Conservation (phyloP, 78 protist genomes). For the Dictyostelium citrinum region DNA sequence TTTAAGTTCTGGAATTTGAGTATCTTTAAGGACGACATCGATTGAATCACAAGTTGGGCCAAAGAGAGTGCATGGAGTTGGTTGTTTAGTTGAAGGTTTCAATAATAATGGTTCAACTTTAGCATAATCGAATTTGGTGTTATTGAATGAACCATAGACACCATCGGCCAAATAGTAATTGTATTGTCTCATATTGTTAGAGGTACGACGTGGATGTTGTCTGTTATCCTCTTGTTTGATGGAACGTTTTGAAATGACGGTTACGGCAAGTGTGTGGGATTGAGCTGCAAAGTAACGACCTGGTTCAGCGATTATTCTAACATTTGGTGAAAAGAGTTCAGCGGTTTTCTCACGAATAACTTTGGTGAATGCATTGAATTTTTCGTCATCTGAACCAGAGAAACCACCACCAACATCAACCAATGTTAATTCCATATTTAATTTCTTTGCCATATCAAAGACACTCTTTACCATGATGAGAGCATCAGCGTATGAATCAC, state of each 20-base stretch:
- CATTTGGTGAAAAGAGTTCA: conserved; percentile 84
- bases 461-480: conserved; percentile 75
- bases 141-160: conserved; percentile 96
- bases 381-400: conserved; percentile 87
- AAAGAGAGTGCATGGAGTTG: conserved; percentile 85
- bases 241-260: conserved; percentile 84
- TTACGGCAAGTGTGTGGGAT: conserved; percentile 85
- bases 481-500: conserved; percentile 87
- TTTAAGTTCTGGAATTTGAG: conserved; percentile 87
- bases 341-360: conserved; percentile 85
- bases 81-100: conserved; percentile 27
- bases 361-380: conserved; percentile 57
- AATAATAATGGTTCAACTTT: conserved; percentile 56
- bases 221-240: conserved; percentile 70
- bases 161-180: conserved; percentile 95
- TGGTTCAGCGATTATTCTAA: conserved; percentile 97
- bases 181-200: conserved; percentile 65
- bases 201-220: conserved; percentile 79
- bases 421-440: conserved; percentile 73
- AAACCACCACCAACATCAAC: conserved; percentile 99
- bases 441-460: conserved; percentile 93
- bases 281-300: conserved; percentile 93
- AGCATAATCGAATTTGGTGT: conserved; percentile 93
- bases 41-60: conserved; percentile 99
- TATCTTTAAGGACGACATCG: conserved; percentile 86